Base-by-base conservation (phyloP, 2,329 filamentous ascomycete genomes). In the Colletotrichum paranaense region DNA sequence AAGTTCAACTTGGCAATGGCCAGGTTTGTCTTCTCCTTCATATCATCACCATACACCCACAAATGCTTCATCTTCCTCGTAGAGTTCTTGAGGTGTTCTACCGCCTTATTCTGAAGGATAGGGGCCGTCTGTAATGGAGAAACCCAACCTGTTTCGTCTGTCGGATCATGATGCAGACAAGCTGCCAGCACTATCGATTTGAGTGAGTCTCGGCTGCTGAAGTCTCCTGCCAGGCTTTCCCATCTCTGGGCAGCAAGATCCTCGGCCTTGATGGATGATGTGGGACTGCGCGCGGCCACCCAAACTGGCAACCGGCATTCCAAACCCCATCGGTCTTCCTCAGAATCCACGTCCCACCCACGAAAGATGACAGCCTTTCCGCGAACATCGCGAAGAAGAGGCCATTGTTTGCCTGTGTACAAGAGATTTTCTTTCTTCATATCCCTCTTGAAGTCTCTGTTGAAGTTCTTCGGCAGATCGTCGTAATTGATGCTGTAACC, bases 1-100 rank as follows among this genome's bases (percentile, higher is more conserved):
- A 55, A 42, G 19, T 70, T 70, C 53, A 70, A 62, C 14, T 67
- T 70, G 1, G 62, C 55, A 22, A 70, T 70, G 4, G 67, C 62
- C 67, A 59, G 53, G 19, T 53, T 70, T 3, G 62, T 70, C 2
- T 53, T 57, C 6, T 67, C 55, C 19, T 58, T 30, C 67, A 70
- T 70, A 38, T 38, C 57, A n/a, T 70, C 67, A 0, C 67, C 67
- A 26, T 49, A 66, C 1, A 70, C n/a, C 67, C 67, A 70, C 0
- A 70, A 5, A 1, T 42, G 62, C 14, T 22, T 24, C 22, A 67
- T 24, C 42, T 46, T 38, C 4, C 19, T 59, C 6, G 35, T 14
- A 8, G 16, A 22, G 16, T 59, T 35, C 4, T 19, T 32, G 4
- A 70, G 22, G 24, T 70, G 30, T 2, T 35, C 4, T 5, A 22